Percentiles rank a stretch among this genome's conserved stretches.
These are phyloP conservation scores for Iberis amara DNA, from an alignment of 441 rosid species.

Conservation along the genomic window DNA sequence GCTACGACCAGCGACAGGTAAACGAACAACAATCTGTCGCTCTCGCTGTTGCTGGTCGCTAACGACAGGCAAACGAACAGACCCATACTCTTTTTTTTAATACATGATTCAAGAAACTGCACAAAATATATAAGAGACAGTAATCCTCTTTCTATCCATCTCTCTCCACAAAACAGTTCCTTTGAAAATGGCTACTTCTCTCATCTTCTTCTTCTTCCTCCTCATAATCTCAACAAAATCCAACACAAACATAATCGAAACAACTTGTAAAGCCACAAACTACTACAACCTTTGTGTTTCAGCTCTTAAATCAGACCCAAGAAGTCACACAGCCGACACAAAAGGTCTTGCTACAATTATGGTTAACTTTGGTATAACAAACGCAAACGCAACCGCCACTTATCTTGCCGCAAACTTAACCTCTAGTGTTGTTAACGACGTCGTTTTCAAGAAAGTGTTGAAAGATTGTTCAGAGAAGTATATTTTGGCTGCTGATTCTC, in stretches of 20 bases:
- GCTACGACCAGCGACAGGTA: no score
- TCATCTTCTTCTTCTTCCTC: constrained; percentile 25
- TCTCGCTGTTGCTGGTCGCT: no score
- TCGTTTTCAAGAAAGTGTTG: constrained; percentile 35
- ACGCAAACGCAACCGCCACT: constrained; percentile 66
- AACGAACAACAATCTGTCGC: no score
- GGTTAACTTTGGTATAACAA: constrained; percentile 51
- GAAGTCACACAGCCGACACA: constrained; percentile 50
- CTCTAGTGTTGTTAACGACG: constrained; percentile 27
- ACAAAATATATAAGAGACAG: constrained; percentile 15
- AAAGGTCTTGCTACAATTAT: constrained; percentile 63
- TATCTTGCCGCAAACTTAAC: constrained; percentile 41
- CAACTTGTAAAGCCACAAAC: constrained; percentile 62
- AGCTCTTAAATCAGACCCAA: constrained; percentile 59
- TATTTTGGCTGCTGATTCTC: constrained; percentile 49
- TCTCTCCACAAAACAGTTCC: constrained; percentile 5
- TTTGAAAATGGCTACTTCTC: constrained; percentile 25
- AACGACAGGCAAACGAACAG: no score
- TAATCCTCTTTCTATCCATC: constrained; percentile 9
- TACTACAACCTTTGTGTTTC: constrained; percentile 68
- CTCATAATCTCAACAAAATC: constrained; percentile 23
- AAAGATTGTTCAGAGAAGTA: constrained; percentile 69
- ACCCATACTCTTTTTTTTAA: neutral
- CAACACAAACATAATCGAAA: constrained; percentile 41
- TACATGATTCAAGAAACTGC: neutral